Base-by-base conservation (phyloP, 23 red algal genomes). In the Gracilariopsis chorda region DNA sequence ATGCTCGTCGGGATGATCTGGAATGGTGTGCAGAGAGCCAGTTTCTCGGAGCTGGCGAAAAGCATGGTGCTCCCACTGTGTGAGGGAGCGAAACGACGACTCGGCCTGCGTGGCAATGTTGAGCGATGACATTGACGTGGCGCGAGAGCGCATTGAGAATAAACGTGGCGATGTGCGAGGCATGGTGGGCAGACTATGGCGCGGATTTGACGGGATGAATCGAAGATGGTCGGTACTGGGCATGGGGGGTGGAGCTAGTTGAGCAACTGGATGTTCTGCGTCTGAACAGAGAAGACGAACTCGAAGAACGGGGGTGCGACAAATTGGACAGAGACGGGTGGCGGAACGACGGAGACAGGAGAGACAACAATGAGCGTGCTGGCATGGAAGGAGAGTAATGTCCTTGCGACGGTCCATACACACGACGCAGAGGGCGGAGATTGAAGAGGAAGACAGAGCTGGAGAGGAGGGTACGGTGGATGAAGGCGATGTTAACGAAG, bases 341-440 rank as follows among this genome's bases (percentile, higher is more conserved):
- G 10, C 48, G 19, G 85, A 89, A 28, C 85, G 85, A 39, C 69
- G 85, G 72, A 89, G 69, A 69, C 85, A 89, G 34, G 48, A 25
- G 40, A 89, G 85, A 51, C 85, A 89, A 51, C 85, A 89, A 52
- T 89, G 85, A 61, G 68, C 58, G 58, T 89, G 85, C 61, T 89
- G 68, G 21, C 85, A 89, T 9, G 85, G 85, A 49, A 69, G 48
- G 34, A 89, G 85, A 5, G 72, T 51, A 52, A 89, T 89, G 68
- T 89, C 72, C 69, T 73, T 89, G 69, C 12, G 41, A 42, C 42
- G 61, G 85, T 89, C 85, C 85, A 89, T 89, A 42, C 85, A 89
- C 19, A 89, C 68, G 51, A 89, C 85, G 72, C 85, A 89, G 48
- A 69, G 20, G n/a, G 82, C 59, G 63, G 59, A 30, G 47, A 23